Base-by-base conservation (phyloP, 345 rosid species). In the Lepidium aucheri region DNA sequence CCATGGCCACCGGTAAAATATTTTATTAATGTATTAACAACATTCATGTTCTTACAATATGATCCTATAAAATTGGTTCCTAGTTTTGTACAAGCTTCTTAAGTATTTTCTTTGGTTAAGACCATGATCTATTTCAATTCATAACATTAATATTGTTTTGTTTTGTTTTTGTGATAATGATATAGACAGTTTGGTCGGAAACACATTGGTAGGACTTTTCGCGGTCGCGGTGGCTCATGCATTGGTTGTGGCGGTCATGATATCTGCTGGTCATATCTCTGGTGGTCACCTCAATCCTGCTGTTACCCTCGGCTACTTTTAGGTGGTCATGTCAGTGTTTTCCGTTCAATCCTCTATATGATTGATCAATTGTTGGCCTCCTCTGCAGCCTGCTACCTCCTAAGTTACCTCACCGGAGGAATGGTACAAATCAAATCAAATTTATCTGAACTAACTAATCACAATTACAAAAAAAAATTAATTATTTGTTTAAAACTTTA, bases 231-330 rank as follows among this genome's bases (percentile, higher is more conserved):
- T 87, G 81, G 87, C 98, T 39, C 94, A 88, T 68, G 87, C 94
- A 11, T 74, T 93, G 11, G 91, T 90, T 61, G 96, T 90, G 72
- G 90, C 79, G 0, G 98, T 85, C 39, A 90, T 85, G 97, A 84
- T 90, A 58, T 82, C 91, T 0, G 97, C 91, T 1, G 97, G 98
- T 10, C 98, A 81, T 69, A 85, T 86, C 60, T 93, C 96, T 14
- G 98, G 96, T 16, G 97, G 98, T 4, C 98, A 90, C 76, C 91
- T 93, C 15, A 93, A 90, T 71, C 98, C 98, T 0, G 88, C 97
- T 0, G 98, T 92, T n/a, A 85, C 98, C 7, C 60, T 92, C 2
- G 93, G 95, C 58, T 92, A 45, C 86, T 89, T 9, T 43, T 72
- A 6, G 96, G 98, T 2, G 96, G 98, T 34, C 86, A 80, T 76